These are phyloP conservation scores for Pseudotsuga menziesii DNA, from an alignment of 75 land plant species.

Conservation along the genomic window DNA sequence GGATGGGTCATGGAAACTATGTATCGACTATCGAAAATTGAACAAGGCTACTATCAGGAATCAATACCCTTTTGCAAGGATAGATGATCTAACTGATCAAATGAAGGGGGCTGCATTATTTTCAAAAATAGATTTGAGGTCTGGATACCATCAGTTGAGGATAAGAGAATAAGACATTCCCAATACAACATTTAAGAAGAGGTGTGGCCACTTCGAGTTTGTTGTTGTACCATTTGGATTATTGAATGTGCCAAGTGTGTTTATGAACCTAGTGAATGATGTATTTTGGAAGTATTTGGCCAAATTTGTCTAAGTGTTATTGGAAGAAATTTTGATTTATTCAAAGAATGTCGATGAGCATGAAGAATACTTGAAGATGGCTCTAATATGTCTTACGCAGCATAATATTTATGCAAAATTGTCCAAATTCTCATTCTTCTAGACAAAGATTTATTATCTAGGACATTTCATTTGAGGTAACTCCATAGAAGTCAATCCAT, in stretches of 20 bases:
- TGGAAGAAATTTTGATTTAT: not conserved
- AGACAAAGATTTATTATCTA: not conserved
- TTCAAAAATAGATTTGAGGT: not conserved
- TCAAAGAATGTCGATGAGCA: not conserved
- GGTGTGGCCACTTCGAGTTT: not conserved
- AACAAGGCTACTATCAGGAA: not conserved
- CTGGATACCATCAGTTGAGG: not conserved
- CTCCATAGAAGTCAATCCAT: not conserved
- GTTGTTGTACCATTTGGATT: not conserved
- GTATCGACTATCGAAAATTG: not conserved
- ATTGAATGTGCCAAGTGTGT: not conserved
- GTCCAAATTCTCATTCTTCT: not conserved
- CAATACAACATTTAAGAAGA: not conserved
- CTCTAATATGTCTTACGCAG: not conserved
- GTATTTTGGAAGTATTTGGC: not conserved
- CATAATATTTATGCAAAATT: not conserved
- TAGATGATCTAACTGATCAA: not conserved
- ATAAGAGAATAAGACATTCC: not conserved
- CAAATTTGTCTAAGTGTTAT: not conserved
- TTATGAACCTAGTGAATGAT: not conserved
- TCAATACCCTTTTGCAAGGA: not conserved
- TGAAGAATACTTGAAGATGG: not conserved
- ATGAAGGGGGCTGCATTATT: not conserved
- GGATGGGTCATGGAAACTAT: not conserved
- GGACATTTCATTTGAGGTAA: not conserved